phyloP scores from a whole-genome alignment of 768 basidiomycete genomes.

The Rhodotorula kratochvilovae region DNA sequence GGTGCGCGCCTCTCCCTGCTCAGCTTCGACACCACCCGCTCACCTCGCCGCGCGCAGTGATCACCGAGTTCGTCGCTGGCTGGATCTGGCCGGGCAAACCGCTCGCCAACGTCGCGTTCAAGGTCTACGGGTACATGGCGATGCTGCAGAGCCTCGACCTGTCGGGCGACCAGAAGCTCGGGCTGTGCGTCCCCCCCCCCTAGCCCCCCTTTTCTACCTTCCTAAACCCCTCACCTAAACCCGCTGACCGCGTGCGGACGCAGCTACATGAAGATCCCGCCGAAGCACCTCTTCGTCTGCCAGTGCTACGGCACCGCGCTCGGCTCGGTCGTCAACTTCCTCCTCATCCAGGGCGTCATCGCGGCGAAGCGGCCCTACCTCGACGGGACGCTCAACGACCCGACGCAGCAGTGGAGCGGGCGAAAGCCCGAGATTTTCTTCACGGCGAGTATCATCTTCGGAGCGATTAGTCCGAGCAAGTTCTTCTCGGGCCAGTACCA shows the following conservation, averaged over 20 bases:
- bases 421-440: constrained; percentile 37
- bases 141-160: constrained; percentile 41
- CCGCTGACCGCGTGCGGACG: no score
- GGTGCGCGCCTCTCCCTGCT: neutral
- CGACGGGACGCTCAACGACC: constrained; percentile 42
- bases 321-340: constrained; percentile 44
- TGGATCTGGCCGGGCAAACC: constrained; percentile 43
- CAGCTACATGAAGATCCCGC: constrained; percentile 41
- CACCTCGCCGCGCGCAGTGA: constrained; percentile 34
- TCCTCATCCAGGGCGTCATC: constrained; percentile 42
- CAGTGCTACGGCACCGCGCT: constrained; percentile 42
- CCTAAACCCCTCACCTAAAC: no score
- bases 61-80: constrained; percentile 45
- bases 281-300: constrained; percentile 41
- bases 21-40: constrained; percentile 18
- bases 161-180: constrained; percentile 44
- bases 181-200: constrained; percentile 31
- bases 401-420: constrained; percentile 43
- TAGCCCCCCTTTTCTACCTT: neutral
- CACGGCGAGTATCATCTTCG: constrained; percentile 34
- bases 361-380: constrained; percentile 44
- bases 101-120: constrained; percentile 45
- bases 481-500: constrained; percentile 45
- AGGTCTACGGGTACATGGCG: constrained; percentile 44
- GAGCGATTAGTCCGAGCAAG: constrained; percentile 5